Percentiles rank a stretch among this genome's conserved stretches.
These are phyloP conservation scores for Sugiyamaella lignohabitans DNA, from an alignment of 805 yeast genomes.

Conservation along the genomic window DNA sequence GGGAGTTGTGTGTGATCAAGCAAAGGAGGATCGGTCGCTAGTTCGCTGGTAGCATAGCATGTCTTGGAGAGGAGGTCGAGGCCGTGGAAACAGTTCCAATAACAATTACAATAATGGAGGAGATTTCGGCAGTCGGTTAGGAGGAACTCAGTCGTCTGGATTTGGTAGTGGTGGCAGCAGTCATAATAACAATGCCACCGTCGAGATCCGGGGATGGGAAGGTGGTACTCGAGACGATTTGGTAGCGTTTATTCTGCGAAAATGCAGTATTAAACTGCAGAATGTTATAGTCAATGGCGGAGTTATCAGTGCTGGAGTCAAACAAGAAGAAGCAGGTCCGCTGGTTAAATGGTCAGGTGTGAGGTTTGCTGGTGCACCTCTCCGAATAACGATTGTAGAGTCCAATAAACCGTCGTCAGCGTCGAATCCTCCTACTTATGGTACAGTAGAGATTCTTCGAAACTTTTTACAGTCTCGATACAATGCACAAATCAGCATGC, in stretches of 20 bases:
- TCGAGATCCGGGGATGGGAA: conserved; percentile 76
- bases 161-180: background rate
- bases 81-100: background rate
- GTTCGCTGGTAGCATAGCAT: too few species aligned
- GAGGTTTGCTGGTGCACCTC: conserved; percentile 66
- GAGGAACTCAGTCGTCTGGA: too few species aligned
- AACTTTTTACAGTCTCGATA: conserved; percentile 61
- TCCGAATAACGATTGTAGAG: conserved; percentile 43
- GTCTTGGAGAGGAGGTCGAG: background rate
- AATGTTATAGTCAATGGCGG: conserved; percentile 52
- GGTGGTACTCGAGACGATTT: conserved; percentile 68
- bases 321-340: conserved; percentile 50
- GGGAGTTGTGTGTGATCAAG: too few species aligned
- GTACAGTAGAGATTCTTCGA: conserved; percentile 58
- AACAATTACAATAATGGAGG: too few species aligned
- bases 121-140: too few species aligned
- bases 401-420: conserved; percentile 2
- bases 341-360: conserved; percentile 65
- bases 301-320: conserved; percentile 54
- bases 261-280: conserved; percentile 49
- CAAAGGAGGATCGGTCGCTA: too few species aligned
- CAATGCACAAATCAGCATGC: conserved; percentile 53
- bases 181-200: background rate
- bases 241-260: conserved; percentile 61
- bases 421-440: conserved; percentile 12